These are phyloP conservation scores for Colletotrichum salicis DNA, from an alignment of 2,329 filamentous ascomycete genomes.

Conservation along the genomic window DNA sequence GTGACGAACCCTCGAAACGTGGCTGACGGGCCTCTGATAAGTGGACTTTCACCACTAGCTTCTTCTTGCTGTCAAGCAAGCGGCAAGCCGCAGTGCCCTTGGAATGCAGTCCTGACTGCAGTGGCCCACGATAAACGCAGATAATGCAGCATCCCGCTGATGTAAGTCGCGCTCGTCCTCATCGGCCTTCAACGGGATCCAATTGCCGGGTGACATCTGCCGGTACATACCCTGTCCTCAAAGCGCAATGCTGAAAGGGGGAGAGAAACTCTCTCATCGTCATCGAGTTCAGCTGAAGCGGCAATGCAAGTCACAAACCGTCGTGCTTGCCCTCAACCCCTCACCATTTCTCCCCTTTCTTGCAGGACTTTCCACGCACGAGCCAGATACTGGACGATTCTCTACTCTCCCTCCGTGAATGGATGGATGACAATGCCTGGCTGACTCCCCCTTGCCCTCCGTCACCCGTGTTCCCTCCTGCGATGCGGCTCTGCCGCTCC, in stretches of 20 bases:
- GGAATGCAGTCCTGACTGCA: no score
- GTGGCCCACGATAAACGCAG: constrained; percentile 1
- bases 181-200: not conserved
- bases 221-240: not conserved
- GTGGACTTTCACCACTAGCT: not conserved
- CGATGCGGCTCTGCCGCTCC: constrained; percentile 26
- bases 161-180: not conserved
- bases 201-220: not conserved
- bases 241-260: not conserved
- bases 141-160: not conserved
- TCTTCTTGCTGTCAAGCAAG: not conserved
- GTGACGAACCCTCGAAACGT: constrained; percentile 13
- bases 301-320: not conserved
- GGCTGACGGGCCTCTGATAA: not conserved
- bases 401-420: not conserved
- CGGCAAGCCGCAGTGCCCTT: no score
- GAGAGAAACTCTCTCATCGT: not conserved
- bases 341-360: not conserved
- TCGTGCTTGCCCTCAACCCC: not conserved
- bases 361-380: not conserved
- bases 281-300: not conserved
- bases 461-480: not conserved
- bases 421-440: not conserved
- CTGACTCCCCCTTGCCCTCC: not conserved
- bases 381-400: not conserved